Conservation (phyloP, 768 basidiomycete species). For the Boletus vermiculosoides region DNA sequence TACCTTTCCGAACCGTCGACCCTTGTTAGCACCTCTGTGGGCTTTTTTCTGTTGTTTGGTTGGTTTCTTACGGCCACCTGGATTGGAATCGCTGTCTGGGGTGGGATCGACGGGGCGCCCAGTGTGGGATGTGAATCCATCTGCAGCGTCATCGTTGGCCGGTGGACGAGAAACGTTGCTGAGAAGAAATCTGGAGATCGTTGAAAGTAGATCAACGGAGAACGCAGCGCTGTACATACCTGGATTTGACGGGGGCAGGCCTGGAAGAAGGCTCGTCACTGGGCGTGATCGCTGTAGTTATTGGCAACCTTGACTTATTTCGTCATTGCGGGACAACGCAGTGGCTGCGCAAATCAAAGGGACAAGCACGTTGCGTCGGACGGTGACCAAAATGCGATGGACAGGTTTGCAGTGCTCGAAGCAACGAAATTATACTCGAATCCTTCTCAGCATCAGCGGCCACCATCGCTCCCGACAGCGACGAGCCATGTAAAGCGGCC, state of each 20-base stretch:
- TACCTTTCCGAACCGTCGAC: constrained; percentile 71
- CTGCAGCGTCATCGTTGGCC: constrained; percentile 62
- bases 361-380: neutral
- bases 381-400: constrained; percentile 46
- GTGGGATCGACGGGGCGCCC: constrained; percentile 27
- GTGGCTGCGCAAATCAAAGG: constrained; percentile 14
- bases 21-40: constrained; percentile 80
- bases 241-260: constrained; percentile 53
- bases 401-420: constrained; percentile 85
- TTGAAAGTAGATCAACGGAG: neutral
- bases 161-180: constrained; percentile 23
- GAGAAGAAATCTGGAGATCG: constrained; percentile 42
- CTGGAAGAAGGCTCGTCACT: constrained; percentile 29
- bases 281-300: neutral
- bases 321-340: neutral
- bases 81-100: constrained; percentile 30
- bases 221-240: constrained; percentile 35
- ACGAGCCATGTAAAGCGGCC: constrained; percentile 17
- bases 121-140: constrained; percentile 48
- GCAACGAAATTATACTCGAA: constrained; percentile 57
- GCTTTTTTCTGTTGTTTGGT: constrained; percentile 72
- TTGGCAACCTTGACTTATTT: neutral
- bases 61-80: constrained; percentile 38
- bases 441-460: constrained; percentile 33
- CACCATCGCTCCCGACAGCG: neutral